Evolutionary conservation across 176 grass and related monocot species (phyloP).

Genomic region (Urochloa ruziziensis): DNA sequence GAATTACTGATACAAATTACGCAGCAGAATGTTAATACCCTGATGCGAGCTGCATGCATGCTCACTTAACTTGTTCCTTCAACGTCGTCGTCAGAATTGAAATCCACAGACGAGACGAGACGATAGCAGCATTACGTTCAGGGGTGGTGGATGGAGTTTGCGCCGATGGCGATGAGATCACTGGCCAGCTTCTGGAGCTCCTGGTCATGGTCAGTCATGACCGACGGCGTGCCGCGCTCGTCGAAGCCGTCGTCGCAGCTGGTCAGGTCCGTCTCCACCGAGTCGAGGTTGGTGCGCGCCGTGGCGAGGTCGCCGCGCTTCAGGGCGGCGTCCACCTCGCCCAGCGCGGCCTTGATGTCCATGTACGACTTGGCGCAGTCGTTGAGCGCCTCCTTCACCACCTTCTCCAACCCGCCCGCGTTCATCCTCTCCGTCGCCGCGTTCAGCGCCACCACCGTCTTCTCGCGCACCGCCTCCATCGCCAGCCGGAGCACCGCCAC

Average conservation of each 20-base stretch:
- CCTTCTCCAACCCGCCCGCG: not conserved
- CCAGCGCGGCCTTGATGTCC: slow-evolving; percentile 30
- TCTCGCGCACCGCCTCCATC: slow-evolving; percentile 39
- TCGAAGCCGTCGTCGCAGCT: slow-evolving; percentile 55
- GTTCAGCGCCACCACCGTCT: slow-evolving; percentile 3
- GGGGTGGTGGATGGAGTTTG: not conserved
- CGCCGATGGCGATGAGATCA: slow-evolving; percentile 53
- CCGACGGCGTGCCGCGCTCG: slow-evolving; percentile 7
- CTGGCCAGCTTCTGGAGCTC: slow-evolving; percentile 40
- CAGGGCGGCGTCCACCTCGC: slow-evolving; percentile 24
- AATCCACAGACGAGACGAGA: no score
- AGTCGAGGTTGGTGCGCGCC: slow-evolving; percentile 31
- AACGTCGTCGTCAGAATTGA: no score
- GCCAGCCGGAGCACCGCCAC: slow-evolving; percentile 36
- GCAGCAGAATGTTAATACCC: no score
- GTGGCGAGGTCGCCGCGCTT: slow-evolving; percentile 28
- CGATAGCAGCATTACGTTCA: no score
- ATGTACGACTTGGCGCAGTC: slow-evolving; percentile 46
- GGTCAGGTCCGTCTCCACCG: slow-evolving; percentile 24
- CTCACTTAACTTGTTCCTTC: no score
- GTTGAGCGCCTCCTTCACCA: not conserved
- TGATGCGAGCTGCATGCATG: no score
- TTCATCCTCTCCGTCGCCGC: not conserved
- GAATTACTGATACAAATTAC: no score
- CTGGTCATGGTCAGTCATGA: slow-evolving; percentile 32